Percentiles rank a stretch among this genome's conserved stretches.
Conservation (phyloP, 1,139 yeast genomes). For the Candida sp. region DNA sequence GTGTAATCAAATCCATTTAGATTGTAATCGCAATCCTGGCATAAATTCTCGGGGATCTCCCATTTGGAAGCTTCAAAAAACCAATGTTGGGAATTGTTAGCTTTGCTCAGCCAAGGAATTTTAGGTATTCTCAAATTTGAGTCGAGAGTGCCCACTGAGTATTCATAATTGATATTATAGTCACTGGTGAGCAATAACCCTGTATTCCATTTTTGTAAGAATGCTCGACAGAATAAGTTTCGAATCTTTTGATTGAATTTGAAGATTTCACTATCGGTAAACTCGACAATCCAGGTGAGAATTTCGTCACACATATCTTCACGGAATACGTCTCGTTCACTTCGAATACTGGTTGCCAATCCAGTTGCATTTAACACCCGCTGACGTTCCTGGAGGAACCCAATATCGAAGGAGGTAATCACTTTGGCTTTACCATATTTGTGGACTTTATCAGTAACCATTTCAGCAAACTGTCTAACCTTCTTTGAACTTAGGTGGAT, state of each 20-base stretch:
- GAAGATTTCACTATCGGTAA: constrained; percentile 54
- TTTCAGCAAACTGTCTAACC: constrained; percentile 63
- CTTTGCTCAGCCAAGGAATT: constrained; percentile 9
- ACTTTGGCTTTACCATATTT: constrained; percentile 68
- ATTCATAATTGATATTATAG: constrained; percentile 12
- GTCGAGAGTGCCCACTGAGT: constrained; percentile 32
- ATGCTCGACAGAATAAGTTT: constrained; percentile 53
- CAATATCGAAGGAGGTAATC: constrained; percentile 50
- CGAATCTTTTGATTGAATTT: constrained; percentile 48
- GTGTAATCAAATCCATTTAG: constrained; percentile 22
- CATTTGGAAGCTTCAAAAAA: constrained; percentile 32
- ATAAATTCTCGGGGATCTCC: constrained; percentile 39
- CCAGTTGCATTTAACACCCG: constrained; percentile 56
- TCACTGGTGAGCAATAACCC: constrained; percentile 28
- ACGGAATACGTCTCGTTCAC: constrained; percentile 66
- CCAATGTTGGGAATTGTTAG: constrained; percentile 29
- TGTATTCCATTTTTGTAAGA: constrained; percentile 50
- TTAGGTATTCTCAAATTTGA: constrained; percentile 32
- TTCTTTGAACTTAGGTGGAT: constrained; percentile 64
- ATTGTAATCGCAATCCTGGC: constrained; percentile 46
- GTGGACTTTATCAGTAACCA: constrained; percentile 69
- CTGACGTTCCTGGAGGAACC: constrained; percentile 51
- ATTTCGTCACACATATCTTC: constrained; percentile 83
- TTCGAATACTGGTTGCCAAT: constrained; percentile 62
- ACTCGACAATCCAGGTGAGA: constrained; percentile 58